phyloP scores from a whole-genome alignment of 2,329 filamentous ascomycete genomes.

The Fusarium veterinarium region DNA sequence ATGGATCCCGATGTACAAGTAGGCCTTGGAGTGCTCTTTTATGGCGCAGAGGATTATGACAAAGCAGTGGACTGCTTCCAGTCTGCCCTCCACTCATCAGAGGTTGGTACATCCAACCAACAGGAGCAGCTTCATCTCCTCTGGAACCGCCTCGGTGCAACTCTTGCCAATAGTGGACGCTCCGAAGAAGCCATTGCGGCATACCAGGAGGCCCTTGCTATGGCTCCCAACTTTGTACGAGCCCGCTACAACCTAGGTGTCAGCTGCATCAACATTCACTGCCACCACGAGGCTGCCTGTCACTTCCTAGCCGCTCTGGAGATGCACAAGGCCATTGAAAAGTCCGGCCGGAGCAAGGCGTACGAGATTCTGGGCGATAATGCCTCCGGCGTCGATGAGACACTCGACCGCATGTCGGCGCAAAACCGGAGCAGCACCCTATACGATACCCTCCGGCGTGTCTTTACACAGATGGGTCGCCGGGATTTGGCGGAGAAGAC shows the following conservation, averaged over 20 bases:
- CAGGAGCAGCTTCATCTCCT: slow-evolving; percentile 90
- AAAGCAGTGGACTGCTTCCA: slow-evolving; percentile 99
- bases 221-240: slow-evolving; percentile 96
- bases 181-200: slow-evolving; percentile 96
- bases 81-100: slow-evolving; percentile 85
- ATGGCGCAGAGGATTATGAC: slow-evolving; percentile 96
- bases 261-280: slow-evolving; percentile 96
- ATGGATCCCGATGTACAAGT: slow-evolving; percentile 99
- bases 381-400: slow-evolving; percentile 67
- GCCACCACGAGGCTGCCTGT: slow-evolving; percentile 90
- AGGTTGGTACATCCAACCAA: slow-evolving; percentile 85
- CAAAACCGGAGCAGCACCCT: slow-evolving; percentile 98
- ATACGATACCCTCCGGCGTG: slow-evolving; percentile 91
- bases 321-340: slow-evolving; percentile 96
- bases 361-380: slow-evolving; percentile 79
- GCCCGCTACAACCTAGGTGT: slow-evolving; percentile 97
- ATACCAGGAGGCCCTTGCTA: slow-evolving; percentile 89
- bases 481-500: slow-evolving; percentile 90
- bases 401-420: slow-evolving; percentile 86
- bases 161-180: slow-evolving; percentile 92
- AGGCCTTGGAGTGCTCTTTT: slow-evolving; percentile 95
- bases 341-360: slow-evolving; percentile 83
- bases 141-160: slow-evolving; percentile 97
- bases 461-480: slow-evolving; percentile 96
- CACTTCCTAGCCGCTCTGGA: slow-evolving; percentile 91